phyloP scores from a whole-genome alignment of 2,329 filamentous ascomycete genomes.

The Metarhizium humberi region DNA sequence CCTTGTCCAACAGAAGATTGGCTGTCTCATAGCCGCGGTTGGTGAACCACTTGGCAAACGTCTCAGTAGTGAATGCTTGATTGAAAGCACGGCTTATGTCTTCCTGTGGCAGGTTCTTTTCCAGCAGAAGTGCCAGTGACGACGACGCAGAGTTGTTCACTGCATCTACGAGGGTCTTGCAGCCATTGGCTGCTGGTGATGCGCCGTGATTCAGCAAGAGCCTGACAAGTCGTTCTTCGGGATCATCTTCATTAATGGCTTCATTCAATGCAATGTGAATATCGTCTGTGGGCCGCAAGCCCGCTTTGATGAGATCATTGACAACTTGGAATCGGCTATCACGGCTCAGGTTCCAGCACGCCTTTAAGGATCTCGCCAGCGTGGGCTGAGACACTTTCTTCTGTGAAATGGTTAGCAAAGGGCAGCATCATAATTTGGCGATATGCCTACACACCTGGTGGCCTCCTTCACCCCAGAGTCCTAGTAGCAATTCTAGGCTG shows the following conservation, averaged over 20 bases:
- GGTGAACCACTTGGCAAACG: slow-evolving; percentile 35
- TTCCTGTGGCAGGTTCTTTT: slow-evolving; percentile 27
- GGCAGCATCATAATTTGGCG: slow-evolving; percentile 2
- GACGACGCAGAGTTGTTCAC: slow-evolving; percentile 28
- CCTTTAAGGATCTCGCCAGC: slow-evolving; percentile 40
- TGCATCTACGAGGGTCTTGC: slow-evolving; percentile 43
- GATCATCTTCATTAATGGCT: slow-evolving; percentile 43
- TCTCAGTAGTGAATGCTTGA: slow-evolving; percentile 32
- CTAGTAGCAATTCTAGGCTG: slow-evolving; percentile 42
- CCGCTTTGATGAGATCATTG: slow-evolving; percentile 41
- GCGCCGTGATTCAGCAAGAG: slow-evolving; percentile 42
- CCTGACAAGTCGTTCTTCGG: slow-evolving; percentile 35
- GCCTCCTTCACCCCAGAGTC: slow-evolving; percentile 30
- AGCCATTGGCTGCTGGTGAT: slow-evolving; percentile 40
- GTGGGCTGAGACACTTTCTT: slow-evolving; percentile 38
- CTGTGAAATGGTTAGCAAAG: slow-evolving; percentile 16
- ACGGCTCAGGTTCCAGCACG: slow-evolving; percentile 40
- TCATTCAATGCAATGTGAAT: slow-evolving; percentile 41
- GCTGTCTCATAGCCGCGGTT: slow-evolving; percentile 36
- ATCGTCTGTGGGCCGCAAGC: slow-evolving; percentile 37
- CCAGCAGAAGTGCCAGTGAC: slow-evolving; percentile 32
- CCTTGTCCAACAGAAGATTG: slow-evolving; percentile 38
- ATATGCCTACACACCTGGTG: slow-evolving; percentile 26
- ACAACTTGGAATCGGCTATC: slow-evolving; percentile 39
- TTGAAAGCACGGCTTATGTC: slow-evolving; percentile 37